phyloP scores from a whole-genome alignment of 768 basidiomycete genomes.

The Leccinum truebloodii region DNA sequence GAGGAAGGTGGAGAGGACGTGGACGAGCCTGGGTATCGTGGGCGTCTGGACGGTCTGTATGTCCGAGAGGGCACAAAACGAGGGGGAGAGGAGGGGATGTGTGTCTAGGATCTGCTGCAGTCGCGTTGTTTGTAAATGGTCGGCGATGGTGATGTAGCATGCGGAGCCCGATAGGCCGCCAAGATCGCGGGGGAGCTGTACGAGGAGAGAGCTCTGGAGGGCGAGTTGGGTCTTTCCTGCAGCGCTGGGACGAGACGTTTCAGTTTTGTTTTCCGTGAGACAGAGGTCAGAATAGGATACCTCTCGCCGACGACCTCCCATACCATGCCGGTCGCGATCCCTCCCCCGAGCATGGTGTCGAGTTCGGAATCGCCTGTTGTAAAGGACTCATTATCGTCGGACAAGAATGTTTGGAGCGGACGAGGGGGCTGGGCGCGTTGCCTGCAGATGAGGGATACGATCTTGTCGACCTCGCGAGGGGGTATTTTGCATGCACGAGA shows the following conservation, averaged over 20 bases:
- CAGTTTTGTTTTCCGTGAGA: conserved; percentile 1
- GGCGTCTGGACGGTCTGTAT: conserved; percentile 64
- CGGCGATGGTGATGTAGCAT: conserved; percentile 78
- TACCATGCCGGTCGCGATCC: conserved; percentile 74
- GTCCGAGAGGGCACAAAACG: conserved; percentile 49
- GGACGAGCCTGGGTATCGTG: conserved; percentile 53
- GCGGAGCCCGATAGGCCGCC: conserved; percentile 67
- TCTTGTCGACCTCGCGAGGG: conserved; percentile 46
- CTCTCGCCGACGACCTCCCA: conserved; percentile 92
- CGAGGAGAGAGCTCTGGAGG: conserved; percentile 76
- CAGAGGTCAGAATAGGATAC: conserved; percentile 40
- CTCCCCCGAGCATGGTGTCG: conserved; percentile 75
- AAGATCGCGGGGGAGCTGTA: conserved; percentile 62
- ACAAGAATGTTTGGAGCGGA: conserved; percentile 41
- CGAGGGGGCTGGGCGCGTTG: conserved; percentile 41
- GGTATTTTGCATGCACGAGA: conserved; percentile 57
- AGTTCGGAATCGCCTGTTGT: conserved; percentile 75
- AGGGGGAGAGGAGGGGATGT: conserved; percentile 47
- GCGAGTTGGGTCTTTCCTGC: conserved; percentile 95
- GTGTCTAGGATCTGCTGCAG: conserved; percentile 63
- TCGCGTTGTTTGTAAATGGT: conserved; percentile 65
- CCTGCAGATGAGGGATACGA: conserved; percentile 52
- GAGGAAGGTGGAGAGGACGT: conserved; percentile 55
- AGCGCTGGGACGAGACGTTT: conserved; percentile 52
- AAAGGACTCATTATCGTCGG: conserved; percentile 48